Conservation (phyloP, 768 basidiomycete species). For the Tylopilus subfusipes region DNA sequence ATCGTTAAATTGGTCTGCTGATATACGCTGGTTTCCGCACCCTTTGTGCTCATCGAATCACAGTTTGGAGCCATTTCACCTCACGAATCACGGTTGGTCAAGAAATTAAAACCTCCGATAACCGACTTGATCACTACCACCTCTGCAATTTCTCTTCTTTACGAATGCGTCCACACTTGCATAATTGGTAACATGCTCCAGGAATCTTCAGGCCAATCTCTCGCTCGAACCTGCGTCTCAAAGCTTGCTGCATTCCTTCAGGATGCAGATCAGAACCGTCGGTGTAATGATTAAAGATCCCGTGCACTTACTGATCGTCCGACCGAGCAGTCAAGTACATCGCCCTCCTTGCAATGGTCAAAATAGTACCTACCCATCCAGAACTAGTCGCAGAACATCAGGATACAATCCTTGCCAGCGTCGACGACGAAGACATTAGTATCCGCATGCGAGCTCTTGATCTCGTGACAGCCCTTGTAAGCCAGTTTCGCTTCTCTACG, state of each 20-base stretch:
- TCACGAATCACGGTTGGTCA: conserved; percentile 87
- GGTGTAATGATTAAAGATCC: conserved; percentile 33
- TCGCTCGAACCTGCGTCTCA: conserved; percentile 87
- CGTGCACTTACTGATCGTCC: conserved; percentile 15
- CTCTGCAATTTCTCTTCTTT: conserved; percentile 90
- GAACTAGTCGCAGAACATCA: conserved; percentile 89
- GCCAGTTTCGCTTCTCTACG: conserved; percentile 10
- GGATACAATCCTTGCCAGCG: conserved; percentile 82
- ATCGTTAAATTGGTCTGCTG: conserved; percentile 84
- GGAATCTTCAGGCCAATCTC: conserved; percentile 65
- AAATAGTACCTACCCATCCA: conserved; percentile 91
- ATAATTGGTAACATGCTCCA: conserved; percentile 96
- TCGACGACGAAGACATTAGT: conserved; percentile 91
- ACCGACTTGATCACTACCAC: conserved; percentile 95
- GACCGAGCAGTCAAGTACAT: conserved; percentile 88
- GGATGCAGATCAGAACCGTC: conserved; percentile 94
- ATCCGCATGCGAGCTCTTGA: conserved; percentile 96
- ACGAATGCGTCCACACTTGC: conserved; percentile 98
- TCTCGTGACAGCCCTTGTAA: conserved; percentile 88
- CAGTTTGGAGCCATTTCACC: conserved; percentile 94
- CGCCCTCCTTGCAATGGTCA: conserved; percentile 88
- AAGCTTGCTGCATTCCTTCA: conserved; percentile 91
- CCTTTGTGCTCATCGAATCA: background rate
- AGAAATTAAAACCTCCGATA: conserved; percentile 90
- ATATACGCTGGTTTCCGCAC: background rate